Conservation (phyloP, 208 protist species). For the Trypanosoma conorhini region DNA sequence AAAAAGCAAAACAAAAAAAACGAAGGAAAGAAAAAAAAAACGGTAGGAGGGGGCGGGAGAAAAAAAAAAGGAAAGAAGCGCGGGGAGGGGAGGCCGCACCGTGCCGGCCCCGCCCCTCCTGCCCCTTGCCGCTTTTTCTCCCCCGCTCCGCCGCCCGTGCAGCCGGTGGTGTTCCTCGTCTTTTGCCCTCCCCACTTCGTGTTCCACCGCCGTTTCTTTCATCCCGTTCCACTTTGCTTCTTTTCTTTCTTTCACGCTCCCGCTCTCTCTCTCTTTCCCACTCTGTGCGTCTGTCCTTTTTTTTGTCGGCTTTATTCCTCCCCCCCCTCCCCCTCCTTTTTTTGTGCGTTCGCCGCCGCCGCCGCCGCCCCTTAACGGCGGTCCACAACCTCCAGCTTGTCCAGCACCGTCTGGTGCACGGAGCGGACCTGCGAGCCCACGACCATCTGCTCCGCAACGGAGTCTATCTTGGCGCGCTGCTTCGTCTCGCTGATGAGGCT, state of each 20-base stretch:
- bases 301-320: neutral
- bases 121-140: neutral
- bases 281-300: neutral
- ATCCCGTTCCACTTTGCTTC: neutral
- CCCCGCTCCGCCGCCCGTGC: neutral
- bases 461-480: constrained; percentile 92
- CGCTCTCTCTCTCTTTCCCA: neutral
- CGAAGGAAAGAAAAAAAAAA: neutral
- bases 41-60: neutral
- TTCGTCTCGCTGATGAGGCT: constrained; percentile 91
- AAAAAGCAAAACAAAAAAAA: neutral
- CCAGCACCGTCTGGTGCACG: constrained; percentile 69
- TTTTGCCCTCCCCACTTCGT: neutral
- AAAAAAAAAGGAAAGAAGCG: too few species aligned
- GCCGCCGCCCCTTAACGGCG: constrained; percentile 4
- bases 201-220: neutral
- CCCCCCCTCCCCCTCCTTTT: neutral
- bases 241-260: neutral
- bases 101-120: neutral
- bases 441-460: constrained; percentile 82
- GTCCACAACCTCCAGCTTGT: constrained; percentile 69
- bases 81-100: neutral
- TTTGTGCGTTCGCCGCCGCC: neutral
- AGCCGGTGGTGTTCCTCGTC: neutral
- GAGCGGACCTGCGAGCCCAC: constrained; percentile 77